Conservation (phyloP, 2,329 filamentous ascomycete species). For the Trichoderma asperellum region DNA sequence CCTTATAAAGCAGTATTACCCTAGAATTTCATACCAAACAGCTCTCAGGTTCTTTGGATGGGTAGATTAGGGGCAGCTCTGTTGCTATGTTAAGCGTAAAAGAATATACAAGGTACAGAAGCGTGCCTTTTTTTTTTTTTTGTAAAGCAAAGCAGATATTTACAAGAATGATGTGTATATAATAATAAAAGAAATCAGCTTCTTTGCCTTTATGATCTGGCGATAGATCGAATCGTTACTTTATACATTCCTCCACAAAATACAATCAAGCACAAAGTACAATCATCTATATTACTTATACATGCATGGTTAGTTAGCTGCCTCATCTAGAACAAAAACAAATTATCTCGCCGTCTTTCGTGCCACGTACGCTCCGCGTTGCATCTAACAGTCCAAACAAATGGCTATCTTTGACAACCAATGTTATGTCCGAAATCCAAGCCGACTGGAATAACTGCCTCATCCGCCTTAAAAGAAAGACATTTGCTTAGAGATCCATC, state of each 20-base stretch:
- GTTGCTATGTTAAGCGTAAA: not conserved
- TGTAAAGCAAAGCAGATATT: not conserved
- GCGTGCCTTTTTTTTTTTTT: too few species aligned
- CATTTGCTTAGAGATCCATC: not conserved
- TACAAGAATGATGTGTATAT: too few species aligned
- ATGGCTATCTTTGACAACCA: not conserved
- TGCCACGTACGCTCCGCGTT: not conserved
- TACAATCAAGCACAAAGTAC: not conserved
- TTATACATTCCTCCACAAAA: not conserved
- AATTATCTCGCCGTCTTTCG: not conserved
- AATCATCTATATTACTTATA: not conserved
- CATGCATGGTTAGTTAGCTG: not conserved
- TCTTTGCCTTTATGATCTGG: not conserved
- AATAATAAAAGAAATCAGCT: not conserved
- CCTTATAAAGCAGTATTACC: too few species aligned
- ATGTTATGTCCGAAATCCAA: not conserved
- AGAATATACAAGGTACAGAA: too few species aligned
- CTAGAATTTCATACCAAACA: too few species aligned
- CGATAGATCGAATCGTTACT: not conserved
- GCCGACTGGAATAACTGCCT: not conserved
- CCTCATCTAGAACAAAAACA: not conserved
- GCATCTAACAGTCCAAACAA: conserved; percentile 2
- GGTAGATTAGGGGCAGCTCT: not conserved
- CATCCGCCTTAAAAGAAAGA: not conserved
- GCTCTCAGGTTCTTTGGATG: too few species aligned